phyloP scores from a whole-genome alignment of 176 grass and related monocot genomes.

The Aegilops longissima region DNA sequence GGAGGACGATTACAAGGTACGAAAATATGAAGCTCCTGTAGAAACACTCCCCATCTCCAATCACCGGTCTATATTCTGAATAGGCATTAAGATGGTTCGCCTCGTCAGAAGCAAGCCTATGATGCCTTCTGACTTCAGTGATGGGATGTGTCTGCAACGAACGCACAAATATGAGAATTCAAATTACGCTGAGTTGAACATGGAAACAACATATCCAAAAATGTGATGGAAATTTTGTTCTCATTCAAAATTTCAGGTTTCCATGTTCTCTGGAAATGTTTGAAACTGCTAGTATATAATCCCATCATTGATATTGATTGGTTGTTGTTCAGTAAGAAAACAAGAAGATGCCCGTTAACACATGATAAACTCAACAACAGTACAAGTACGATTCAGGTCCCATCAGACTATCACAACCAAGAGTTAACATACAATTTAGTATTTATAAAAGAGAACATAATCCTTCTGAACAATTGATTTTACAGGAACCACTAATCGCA shows the following conservation, averaged over 20 bases:
- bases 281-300: constrained; percentile 19
- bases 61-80: constrained; percentile 22
- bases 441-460: constrained; percentile 1
- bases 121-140: neutral
- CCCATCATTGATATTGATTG: neutral
- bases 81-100: neutral
- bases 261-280: constrained; percentile 1
- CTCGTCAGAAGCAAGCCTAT: neutral
- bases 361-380: neutral
- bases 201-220: neutral
- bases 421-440: neutral
- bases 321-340: neutral
- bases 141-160: constrained; percentile 21
- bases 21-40: constrained; percentile 55
- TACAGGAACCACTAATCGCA: neutral
- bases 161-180: constrained; percentile 10
- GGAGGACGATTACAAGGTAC: constrained; percentile 36
- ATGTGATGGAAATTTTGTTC: neutral
- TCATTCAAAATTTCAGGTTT: neutral
- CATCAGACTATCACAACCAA: neutral
- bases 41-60: constrained; percentile 47
- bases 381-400: neutral
- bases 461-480: neutral
- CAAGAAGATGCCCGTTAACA: neutral
- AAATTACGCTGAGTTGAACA: neutral